phyloP scores from a whole-genome alignment of 306 rosid species.

The Dryas alaskensis region DNA sequence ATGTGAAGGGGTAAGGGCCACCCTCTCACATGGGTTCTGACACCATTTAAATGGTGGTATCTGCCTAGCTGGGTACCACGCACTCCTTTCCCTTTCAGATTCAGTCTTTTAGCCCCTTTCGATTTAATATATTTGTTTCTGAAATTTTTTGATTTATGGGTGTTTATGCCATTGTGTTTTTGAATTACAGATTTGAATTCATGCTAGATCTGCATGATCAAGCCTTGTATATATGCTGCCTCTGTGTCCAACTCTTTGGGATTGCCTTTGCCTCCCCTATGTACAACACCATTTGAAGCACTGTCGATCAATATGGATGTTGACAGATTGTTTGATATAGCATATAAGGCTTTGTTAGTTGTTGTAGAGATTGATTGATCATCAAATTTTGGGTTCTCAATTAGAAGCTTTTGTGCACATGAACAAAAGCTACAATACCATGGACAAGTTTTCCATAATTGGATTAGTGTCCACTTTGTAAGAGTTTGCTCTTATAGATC shows the following conservation, averaged over 20 bases:
- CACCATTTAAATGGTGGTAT: constrained; percentile 29
- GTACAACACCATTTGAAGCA: not conserved
- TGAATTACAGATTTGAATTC: too few relatives aligned
- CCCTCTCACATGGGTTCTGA: constrained; percentile 52
- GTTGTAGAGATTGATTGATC: not conserved
- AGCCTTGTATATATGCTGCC: not conserved
- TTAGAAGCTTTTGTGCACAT: not conserved
- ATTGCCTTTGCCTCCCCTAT: not conserved
- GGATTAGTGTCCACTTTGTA: not conserved
- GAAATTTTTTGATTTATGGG: not conserved
- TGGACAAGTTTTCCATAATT: not conserved
- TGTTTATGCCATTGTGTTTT: too few relatives aligned
- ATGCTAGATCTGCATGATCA: too few relatives aligned
- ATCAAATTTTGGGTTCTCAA: not conserved
- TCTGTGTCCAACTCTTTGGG: not conserved
- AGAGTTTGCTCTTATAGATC: not conserved
- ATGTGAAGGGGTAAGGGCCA: constrained; percentile 33
- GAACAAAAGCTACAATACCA: too few relatives aligned
- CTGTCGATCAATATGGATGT: not conserved
- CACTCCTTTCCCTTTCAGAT: constrained; percentile 27
- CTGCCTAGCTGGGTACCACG: constrained; percentile 24
- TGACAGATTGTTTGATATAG: not conserved
- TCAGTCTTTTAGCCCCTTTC: constrained; percentile 16
- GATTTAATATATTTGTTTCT: too few relatives aligned
- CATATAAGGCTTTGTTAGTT: not conserved